These are phyloP conservation scores for Craterostigma plantagineum DNA, from an alignment of 257 asterid genomes.

Conservation along the genomic window DNA sequence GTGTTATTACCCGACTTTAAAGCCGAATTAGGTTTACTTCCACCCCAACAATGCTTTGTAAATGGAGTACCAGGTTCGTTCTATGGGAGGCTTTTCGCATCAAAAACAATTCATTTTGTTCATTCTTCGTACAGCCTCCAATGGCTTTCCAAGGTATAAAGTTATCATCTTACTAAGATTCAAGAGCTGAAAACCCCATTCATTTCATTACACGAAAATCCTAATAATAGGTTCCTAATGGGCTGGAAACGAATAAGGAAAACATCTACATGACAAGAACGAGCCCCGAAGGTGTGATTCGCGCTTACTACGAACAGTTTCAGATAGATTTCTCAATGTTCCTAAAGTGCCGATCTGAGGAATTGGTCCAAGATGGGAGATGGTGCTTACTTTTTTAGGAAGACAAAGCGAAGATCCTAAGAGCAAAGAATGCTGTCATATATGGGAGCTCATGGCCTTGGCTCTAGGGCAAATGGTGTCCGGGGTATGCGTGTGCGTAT, in stretches of 20 bases:
- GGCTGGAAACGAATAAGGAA: constrained; percentile 24
- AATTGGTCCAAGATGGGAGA: constrained; percentile 35
- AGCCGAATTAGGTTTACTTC: too few species aligned
- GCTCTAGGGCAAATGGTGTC: constrained; percentile 29
- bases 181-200: too few species aligned
- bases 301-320: constrained; percentile 40
- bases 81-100: too few species aligned
- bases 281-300: constrained; percentile 25
- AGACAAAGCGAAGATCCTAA: constrained; percentile 28
- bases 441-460: constrained; percentile 43
- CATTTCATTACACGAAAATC: too few species aligned
- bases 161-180: too few species aligned
- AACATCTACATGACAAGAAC: constrained; percentile 27
- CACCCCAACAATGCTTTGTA: too few species aligned
- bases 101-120: too few species aligned
- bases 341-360: constrained; percentile 34
- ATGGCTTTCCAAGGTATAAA: too few species aligned
- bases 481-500: constrained; percentile 30
- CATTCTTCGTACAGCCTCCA: too few species aligned
- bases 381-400: constrained; percentile 57
- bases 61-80: too few species aligned
- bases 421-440: constrained; percentile 37
- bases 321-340: constrained; percentile 32
- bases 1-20: too few species aligned
- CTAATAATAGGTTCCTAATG: constrained; percentile 42